Evolutionary conservation across 371 early-diverging fungal species (phyloP), one percentile per base, ranked within the genome.

Genomic region (Lichtheimia ornata): DNA sequence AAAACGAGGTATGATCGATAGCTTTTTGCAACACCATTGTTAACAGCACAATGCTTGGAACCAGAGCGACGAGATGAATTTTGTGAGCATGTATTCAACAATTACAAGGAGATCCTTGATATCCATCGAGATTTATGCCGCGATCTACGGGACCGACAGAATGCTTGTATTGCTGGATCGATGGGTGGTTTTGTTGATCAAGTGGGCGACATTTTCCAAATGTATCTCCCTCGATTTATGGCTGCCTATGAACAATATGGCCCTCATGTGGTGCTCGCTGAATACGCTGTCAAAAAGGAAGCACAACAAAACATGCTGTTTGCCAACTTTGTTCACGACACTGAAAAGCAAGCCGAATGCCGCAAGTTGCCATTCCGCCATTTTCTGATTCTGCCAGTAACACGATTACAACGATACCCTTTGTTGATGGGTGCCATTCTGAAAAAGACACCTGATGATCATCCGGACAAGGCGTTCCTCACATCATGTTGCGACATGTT

Each of bases 351-450:
- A 13, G 87, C 90, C 14, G 86, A 85, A 58, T 72, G 77, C 59
- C 73, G 91, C 27, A 88, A 84, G 53, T 72, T 90, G 15, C 81
- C 79, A 11, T 74, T 85, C 17, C 75, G 81, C 14, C 79, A 81
- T 63, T 70, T 72, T 22, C 20, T 76, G 13, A 66, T 76, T 42
- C 58, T 68, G 17, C 96, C 96, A 7, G 91, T 92, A 0, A 89
- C 93, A 4, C 85, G 95, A n/a, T 67, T 96, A 52, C 94, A 90
- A 7, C 85, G 95, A 18, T 97, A 94, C 63, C 89, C 91, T 0
- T 75, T 97, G 54, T 73, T 97, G 25, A 77, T 97, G n/a, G 84
- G 83, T 53, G 90, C 89, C 2, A 85, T 94, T 40, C 73, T 92
- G 20, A 91, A 94, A 66, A 78, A 86, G 64, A 93, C 95, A 15